Percentiles rank a stretch among this genome's conserved stretches.
These are phyloP conservation scores for Penicillium italicum DNA, from an alignment of 2,329 filamentous ascomycete genomes.

Conservation along the genomic window DNA sequence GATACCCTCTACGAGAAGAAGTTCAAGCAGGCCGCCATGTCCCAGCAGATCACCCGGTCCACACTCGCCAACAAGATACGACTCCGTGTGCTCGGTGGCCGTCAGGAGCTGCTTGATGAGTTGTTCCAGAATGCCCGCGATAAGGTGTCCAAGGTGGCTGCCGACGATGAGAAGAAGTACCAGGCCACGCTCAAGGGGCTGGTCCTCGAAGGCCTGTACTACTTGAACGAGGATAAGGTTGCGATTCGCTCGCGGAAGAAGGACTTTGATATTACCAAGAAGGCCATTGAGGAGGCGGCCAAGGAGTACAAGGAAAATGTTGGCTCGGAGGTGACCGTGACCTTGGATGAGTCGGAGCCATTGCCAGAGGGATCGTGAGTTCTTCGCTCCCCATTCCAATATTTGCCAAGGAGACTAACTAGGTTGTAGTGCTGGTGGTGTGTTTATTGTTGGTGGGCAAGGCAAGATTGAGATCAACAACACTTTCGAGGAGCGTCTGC, in stretches of 20 bases:
- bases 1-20: conserved; percentile 95
- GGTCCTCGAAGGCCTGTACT: conserved; percentile 85
- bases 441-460: conserved; percentile 71
- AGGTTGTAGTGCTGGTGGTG: conserved; percentile 70
- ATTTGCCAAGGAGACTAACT: neutral
- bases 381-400: neutral
- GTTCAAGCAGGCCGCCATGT: conserved; percentile 97
- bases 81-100: conserved; percentile 77
- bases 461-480: conserved; percentile 99
- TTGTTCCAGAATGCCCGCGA: conserved; percentile 79
- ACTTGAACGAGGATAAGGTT: conserved; percentile 75
- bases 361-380: conserved; percentile 81
- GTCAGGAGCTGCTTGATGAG: conserved; percentile 85
- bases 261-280: conserved; percentile 71
- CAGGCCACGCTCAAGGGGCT: conserved; percentile 71
- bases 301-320: conserved; percentile 79
- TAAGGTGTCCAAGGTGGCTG: conserved; percentile 63
- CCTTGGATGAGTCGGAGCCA: conserved; percentile 73
- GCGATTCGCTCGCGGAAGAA: conserved; percentile 71
- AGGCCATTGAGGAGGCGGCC: conserved; percentile 71
- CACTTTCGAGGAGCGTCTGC: conserved; percentile 88
- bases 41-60: conserved; percentile 96
- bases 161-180: conserved; percentile 60
- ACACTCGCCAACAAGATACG: conserved; percentile 95
- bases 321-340: conserved; percentile 65